Conservation (phyloP, 106 monocot species). For the Acorus calamus region DNA sequence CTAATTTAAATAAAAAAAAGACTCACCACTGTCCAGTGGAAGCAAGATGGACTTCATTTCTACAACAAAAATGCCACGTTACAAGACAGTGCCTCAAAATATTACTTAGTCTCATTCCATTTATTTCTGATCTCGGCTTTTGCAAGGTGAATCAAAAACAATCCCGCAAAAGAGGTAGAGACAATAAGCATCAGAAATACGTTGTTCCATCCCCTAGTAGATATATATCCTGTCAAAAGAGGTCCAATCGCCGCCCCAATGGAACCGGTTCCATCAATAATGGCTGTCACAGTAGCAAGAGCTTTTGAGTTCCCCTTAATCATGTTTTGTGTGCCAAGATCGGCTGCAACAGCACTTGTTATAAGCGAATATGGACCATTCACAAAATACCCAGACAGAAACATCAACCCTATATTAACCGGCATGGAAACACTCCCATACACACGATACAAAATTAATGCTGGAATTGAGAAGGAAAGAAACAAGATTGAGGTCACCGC, state of each 20-base stretch:
- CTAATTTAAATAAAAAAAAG: too few species aligned
- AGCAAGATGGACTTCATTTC: too few species aligned
- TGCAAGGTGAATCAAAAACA: slow-evolving; percentile 62
- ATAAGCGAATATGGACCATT: slow-evolving; percentile 93
- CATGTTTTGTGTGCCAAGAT: slow-evolving; percentile 67
- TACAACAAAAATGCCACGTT: too few species aligned
- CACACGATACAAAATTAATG: slow-evolving; percentile 51
- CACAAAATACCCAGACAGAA: slow-evolving; percentile 81
- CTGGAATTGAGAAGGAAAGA: slow-evolving; percentile 63
- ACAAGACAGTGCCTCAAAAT: too few species aligned
- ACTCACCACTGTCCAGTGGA: too few species aligned
- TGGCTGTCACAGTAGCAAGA: slow-evolving; percentile 88
- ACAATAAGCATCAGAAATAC: slow-evolving; percentile 84
- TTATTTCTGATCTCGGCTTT: slow-evolving; percentile 57
- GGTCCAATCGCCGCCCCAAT: slow-evolving; percentile 87
- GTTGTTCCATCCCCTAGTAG: slow-evolving; percentile 71
- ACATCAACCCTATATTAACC: slow-evolving; percentile 63
- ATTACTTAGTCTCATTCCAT: slow-evolving; percentile 17
- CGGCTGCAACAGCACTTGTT: slow-evolving; percentile 85
- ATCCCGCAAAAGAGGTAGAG: slow-evolving; percentile 51
- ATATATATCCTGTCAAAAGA: slow-evolving; percentile 84
- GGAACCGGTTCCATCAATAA: slow-evolving; percentile 95
- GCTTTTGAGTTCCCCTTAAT: slow-evolving; percentile 64
- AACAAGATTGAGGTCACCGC: slow-evolving; percentile 69
- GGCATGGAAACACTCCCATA: slow-evolving; percentile 52